Conservation (phyloP, 116 monocot genomes). For the Phalaenopsis hybrid region DNA sequence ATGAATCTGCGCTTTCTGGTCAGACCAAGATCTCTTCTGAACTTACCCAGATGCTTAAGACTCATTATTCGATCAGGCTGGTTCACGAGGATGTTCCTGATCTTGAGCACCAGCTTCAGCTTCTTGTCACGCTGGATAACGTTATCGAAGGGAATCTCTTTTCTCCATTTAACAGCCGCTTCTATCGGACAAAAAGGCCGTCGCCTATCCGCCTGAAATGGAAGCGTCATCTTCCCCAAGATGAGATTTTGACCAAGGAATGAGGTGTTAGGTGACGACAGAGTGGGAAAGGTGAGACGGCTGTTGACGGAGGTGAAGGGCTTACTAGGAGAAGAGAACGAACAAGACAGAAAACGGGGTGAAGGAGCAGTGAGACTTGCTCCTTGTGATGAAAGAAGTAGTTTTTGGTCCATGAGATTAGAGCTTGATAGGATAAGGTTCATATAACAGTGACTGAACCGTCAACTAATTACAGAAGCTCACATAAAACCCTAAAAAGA, state of each 20-base stretch:
- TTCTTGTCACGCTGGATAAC: conserved; percentile 98
- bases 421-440: conserved; percentile 1
- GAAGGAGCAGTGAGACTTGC: conserved; percentile 8
- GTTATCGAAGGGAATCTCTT: conserved; percentile 84
- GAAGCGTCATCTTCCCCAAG: conserved; percentile 14
- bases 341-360: conserved; percentile 16
- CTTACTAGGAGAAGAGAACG: conserved; percentile 5
- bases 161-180: conserved; percentile 68
- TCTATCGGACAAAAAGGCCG: conserved; percentile 14
- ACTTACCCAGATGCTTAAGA: conserved; percentile 67
- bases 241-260: conserved; percentile 40
- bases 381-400: conserved; percentile 33
- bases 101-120: conserved; percentile 87
- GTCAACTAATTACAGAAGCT: neutral
- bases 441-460: neutral
- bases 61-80: conserved; percentile 93
- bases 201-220: conserved; percentile 13
- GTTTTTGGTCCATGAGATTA: conserved; percentile 37
- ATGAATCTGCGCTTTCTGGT: conserved; percentile 87
- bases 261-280: conserved; percentile 10
- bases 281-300: conserved; percentile 14
- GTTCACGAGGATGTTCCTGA: conserved; percentile 77
- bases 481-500: neutral
- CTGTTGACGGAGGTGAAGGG: conserved; percentile 9
- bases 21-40: conserved; percentile 69